These are phyloP conservation scores for Aspergillus aculeatus DNA, from an alignment of 2,329 filamentous ascomycete species.

Conservation along the genomic window DNA sequence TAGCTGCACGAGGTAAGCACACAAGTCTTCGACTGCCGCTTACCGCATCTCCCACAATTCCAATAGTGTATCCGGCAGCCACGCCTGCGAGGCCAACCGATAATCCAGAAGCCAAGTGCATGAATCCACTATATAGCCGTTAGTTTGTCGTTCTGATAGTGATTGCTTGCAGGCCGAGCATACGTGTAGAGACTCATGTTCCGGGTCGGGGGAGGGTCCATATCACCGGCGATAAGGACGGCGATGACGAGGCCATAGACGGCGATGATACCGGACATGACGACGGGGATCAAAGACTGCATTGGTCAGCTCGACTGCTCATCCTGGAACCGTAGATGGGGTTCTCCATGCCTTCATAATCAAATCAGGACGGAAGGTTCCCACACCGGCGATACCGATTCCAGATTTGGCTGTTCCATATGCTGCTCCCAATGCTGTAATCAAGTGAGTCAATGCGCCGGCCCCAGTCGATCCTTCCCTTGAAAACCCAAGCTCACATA, in stretches of 20 bases:
- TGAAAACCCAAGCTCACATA: slow-evolving; percentile 34
- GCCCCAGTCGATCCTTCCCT: not conserved
- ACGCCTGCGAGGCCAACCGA: slow-evolving; percentile 90
- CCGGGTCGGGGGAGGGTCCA: slow-evolving; percentile 66
- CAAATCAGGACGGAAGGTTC: slow-evolving; percentile 64
- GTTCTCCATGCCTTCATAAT: slow-evolving; percentile 62
- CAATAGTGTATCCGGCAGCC: slow-evolving; percentile 94
- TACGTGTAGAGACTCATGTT: slow-evolving; percentile 84
- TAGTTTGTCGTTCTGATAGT: not conserved
- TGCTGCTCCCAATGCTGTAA: slow-evolving; percentile 61
- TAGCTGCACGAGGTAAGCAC: not conserved
- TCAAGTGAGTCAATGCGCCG: slow-evolving; percentile 20
- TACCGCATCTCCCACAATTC: slow-evolving; percentile 88
- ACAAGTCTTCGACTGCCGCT: slow-evolving; percentile 24
- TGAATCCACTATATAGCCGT: slow-evolving; percentile 65
- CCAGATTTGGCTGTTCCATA: slow-evolving; percentile 68
- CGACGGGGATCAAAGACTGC: slow-evolving; percentile 52
- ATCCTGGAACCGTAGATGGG: not conserved
- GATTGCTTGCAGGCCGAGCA: slow-evolving; percentile 29
- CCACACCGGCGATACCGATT: slow-evolving; percentile 66
- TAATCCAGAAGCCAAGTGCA: slow-evolving; percentile 88
- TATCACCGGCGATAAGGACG: slow-evolving; percentile 89
- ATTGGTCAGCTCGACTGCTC: slow-evolving; percentile 10
- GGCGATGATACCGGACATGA: slow-evolving; percentile 99
- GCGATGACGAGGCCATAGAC: slow-evolving; percentile 97